These are phyloP conservation scores for Penicillium simplicissimum DNA, from an alignment of 495 filamentous ascomycete genomes.

Conservation along the genomic window DNA sequence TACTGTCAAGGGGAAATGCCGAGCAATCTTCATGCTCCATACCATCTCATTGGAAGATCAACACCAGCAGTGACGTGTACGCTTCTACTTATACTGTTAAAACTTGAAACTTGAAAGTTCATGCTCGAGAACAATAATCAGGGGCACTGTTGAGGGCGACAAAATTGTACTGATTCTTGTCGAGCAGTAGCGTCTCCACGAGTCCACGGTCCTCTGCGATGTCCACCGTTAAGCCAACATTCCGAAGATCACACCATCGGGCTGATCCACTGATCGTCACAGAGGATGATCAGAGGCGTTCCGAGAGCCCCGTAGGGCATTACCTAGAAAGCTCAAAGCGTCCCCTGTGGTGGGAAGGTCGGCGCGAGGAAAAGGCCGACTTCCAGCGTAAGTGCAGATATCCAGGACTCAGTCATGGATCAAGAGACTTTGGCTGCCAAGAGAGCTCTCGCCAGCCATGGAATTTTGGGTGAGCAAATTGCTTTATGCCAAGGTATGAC, in stretches of 20 bases:
- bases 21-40: no score
- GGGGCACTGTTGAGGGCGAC: no score
- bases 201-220: not conserved
- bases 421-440: not conserved
- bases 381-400: not conserved
- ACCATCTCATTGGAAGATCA: no score
- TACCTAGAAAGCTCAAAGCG: not conserved
- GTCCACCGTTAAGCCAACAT: not conserved
- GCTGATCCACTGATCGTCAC: not conserved
- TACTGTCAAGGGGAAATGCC: no score
- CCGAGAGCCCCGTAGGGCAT: not conserved
- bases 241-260: slow-evolving; percentile 6
- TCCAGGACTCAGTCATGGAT: not conserved
- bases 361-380: not conserved
- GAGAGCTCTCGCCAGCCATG: not conserved
- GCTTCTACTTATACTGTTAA: no score
- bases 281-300: slow-evolving; percentile 5
- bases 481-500: not conserved
- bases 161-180: not conserved
- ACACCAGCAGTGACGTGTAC: no score
- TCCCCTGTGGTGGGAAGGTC: not conserved
- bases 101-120: no score
- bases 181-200: not conserved
- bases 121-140: no score
- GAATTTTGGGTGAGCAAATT: not conserved